Evolutionary conservation across 2,329 filamentous ascomycete genomes (phyloP), one percentile per base, ranked within the genome.

Genomic region (Thelonectria discophora): DNA sequence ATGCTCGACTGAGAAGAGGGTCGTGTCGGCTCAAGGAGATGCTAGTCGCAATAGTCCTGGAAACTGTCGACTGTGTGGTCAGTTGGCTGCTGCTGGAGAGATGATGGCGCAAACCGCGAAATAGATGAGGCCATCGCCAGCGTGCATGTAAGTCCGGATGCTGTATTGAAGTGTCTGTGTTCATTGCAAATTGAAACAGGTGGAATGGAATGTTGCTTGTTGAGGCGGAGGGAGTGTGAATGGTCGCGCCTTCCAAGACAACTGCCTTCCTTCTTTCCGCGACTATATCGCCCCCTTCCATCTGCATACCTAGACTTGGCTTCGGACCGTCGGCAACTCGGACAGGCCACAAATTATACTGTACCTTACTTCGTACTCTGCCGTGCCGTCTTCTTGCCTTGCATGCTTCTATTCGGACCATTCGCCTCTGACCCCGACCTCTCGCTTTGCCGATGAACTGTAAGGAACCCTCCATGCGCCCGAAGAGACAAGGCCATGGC

Each of bases 401-500:
- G 21, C 52, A 59, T 58, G 43, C 39, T 43, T 40, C 39, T 32
- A 30, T 30, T 30, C 27, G 27, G 27, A 10, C 17, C 47, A 63
- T 49, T 50, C 45, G 50, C 34, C 24, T 57, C 48, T 20, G 40
- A 58, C n/a, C 55, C 55, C 40, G 52, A 58, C 55, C 48, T 17
- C 32, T 20, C 45, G 21, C 40, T 40, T 51, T 57, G 48, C 32
- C 42, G 43, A 58, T 37, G 56, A 58, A 58, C 55, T 40, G 37
- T 21, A 49, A 30, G 42, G 56, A 49, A 32, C 47, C 42, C 47
- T 34, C 45, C 37, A 37, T 42, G 49, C 27, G 21, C 17, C 47
- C 56, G 51, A 48, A 27, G 34, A 48, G 49, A 58, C 55, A 32
- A 65, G 55, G 63, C n/a, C 60, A 70, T 65, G 60, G 68, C 58